Percentiles rank a stretch among this genome's conserved stretches.
Evolutionary conservation across 768 basidiomycete species (phyloP).

Genomic region (Neoboletus brunneissimus): DNA sequence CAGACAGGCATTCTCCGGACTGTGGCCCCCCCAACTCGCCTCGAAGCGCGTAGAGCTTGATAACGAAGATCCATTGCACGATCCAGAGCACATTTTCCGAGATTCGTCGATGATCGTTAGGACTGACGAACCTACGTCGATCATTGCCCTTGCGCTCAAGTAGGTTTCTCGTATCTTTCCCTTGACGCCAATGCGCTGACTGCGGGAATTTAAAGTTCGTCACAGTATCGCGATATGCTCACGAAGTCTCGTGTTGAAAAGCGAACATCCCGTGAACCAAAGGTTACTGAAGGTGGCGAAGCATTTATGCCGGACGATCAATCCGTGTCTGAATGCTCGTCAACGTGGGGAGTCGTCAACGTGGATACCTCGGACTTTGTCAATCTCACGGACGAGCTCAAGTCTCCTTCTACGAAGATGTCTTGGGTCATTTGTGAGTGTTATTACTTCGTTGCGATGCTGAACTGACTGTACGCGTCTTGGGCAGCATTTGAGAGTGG

Average conservation of each 20-base stretch:
- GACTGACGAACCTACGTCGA: slow-evolving; percentile 96
- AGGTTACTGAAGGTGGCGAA: slow-evolving; percentile 66
- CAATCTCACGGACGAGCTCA: slow-evolving; percentile 75
- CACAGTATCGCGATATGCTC: slow-evolving; percentile 79
- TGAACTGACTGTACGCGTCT: slow-evolving; percentile 4
- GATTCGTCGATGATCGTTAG: slow-evolving; percentile 94
- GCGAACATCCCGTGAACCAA: slow-evolving; percentile 55
- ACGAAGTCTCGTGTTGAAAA: slow-evolving; percentile 76
- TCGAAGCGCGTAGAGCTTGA: slow-evolving; percentile 55
- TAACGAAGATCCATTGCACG: slow-evolving; percentile 63
- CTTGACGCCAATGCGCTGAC: slow-evolving; percentile 5
- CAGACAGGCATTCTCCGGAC: slow-evolving; percentile 57
- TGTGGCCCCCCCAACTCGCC: slow-evolving; percentile 67
- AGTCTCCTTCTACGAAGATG: slow-evolving; percentile 71
- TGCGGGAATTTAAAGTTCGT: slow-evolving; percentile 48
- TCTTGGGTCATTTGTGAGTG: slow-evolving; percentile 79
- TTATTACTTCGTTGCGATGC: not conserved
- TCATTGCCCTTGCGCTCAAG: slow-evolving; percentile 93
- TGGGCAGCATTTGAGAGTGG: slow-evolving; percentile 82
- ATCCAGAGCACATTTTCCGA: slow-evolving; percentile 90
- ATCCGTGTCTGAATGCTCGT: slow-evolving; percentile 77
- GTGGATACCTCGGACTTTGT: slow-evolving; percentile 63
- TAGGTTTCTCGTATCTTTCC: slow-evolving; percentile 35
- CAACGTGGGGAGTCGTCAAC: slow-evolving; percentile 92
- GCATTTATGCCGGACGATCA: slow-evolving; percentile 91